Base-by-base conservation (phyloP, 2,329 filamentous ascomycete species). In the Escovopsis sp. region DNA sequence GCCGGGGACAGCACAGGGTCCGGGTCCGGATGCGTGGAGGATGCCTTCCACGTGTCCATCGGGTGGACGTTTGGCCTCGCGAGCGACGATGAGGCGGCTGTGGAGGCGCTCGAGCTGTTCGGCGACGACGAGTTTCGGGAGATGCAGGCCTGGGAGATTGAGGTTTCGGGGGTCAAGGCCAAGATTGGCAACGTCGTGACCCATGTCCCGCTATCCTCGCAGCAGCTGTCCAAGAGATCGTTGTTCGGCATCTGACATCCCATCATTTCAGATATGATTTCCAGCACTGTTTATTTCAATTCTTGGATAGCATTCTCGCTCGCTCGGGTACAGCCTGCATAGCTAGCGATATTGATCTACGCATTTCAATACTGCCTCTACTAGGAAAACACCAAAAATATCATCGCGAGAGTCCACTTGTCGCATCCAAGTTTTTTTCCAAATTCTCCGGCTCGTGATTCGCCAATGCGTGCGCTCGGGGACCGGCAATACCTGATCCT, bases 21-120 rank as follows among this genome's bases (percentile, higher is more conserved):
- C 5, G 23, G 23, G 23, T 23, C 23, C 5, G 57, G 56, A 9
- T 33, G 47, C 6, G 56, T 49, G 33, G 56, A 50, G 32, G 47
- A 39, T 49, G 75, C 73, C 19, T 95, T 95, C 55, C 91, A 98
- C 60, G 66, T 96, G 46, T 94, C 87, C 38, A 76, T 98, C 43
- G 91, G 82, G 0, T 96, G 89, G 91, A 82, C 75, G 1, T 69
- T 89, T 47, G 60, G 67, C 9, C 57, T 65, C 36, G 78, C 76
- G 0, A 65, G 59, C 6, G 45, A 62, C 3, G 23, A 23, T 23
- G 66, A 70, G 32, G 40, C 53, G 53, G 48, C 54, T 3, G 43
- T 55, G 5, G 49, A 48, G 26, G 56, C 53, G 2, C 46, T 58
- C 7, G 40, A 47, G 15, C 37, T 58, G 1, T 56, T 60, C 32